Percentiles rank a stretch among this genome's conserved stretches.
Conservation (phyloP, 2,329 filamentous ascomycete genomes). For the Exophiala mesophila region DNA sequence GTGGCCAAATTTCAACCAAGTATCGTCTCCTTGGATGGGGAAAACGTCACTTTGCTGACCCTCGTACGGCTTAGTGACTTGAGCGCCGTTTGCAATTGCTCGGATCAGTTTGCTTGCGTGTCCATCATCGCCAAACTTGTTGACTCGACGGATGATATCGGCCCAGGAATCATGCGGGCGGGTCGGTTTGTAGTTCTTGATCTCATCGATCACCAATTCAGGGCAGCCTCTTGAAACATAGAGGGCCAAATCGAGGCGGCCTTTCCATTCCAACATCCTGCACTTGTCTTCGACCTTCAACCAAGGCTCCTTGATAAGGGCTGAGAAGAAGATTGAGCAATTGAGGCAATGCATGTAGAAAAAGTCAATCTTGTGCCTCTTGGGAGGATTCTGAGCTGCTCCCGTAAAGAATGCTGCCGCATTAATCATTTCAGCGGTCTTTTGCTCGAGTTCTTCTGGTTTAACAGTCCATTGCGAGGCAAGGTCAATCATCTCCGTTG, state of each 20-base stretch:
- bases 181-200: conserved; percentile 56
- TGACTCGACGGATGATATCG: conserved; percentile 43
- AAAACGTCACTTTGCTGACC: conserved; percentile 30
- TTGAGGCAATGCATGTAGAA: conserved; percentile 77
- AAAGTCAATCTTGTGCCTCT: conserved; percentile 74
- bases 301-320: conserved; percentile 55
- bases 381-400: conserved; percentile 59
- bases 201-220: conserved; percentile 53
- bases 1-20: conserved; percentile 43
- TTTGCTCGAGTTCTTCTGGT: conserved; percentile 53
- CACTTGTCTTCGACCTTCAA: conserved; percentile 57
- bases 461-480: conserved; percentile 55
- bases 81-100: conserved; percentile 62
- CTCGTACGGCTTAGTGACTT: conserved; percentile 39
- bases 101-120: conserved; percentile 73
- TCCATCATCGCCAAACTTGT: conserved; percentile 63
- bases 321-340: conserved; percentile 65
- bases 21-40: conserved; percentile 35
- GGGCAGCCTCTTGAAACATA: conserved; percentile 67
- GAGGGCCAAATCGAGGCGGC: conserved; percentile 65
- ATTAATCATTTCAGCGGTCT: conserved; percentile 67
- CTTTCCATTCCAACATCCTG: conserved; percentile 76
- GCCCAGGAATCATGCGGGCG: conserved; percentile 39
- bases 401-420: conserved; percentile 53
- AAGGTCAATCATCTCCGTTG: conserved; percentile 58